phyloP scores from a whole-genome alignment of 768 basidiomycete species.

The Calocybe indica region DNA sequence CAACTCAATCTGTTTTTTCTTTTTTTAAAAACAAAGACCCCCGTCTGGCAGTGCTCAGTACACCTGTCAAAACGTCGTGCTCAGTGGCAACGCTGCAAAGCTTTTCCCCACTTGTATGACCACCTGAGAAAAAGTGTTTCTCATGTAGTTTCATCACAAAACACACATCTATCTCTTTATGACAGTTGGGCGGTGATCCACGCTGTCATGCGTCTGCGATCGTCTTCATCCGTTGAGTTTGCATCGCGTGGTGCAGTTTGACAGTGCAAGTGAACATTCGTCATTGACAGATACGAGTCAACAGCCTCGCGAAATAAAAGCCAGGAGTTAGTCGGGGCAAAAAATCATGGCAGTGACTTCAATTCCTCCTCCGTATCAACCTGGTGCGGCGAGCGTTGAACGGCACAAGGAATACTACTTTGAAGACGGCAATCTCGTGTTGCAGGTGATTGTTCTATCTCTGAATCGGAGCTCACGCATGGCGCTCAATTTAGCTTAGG shows the following conservation, averaged over 20 bases:
- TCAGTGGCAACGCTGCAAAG: slow-evolving; percentile 36
- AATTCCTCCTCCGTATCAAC: slow-evolving; percentile 2
- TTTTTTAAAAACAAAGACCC: no score
- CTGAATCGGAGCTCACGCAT: not conserved
- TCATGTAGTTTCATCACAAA: no score
- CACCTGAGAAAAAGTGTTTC: slow-evolving; percentile 11
- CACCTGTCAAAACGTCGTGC: slow-evolving; percentile 48
- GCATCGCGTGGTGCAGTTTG: no score
- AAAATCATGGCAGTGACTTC: not conserved
- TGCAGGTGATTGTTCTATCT: slow-evolving; percentile 9
- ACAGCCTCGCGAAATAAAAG: no score
- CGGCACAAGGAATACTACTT: slow-evolving; percentile 15
- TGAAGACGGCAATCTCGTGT: slow-evolving; percentile 20
- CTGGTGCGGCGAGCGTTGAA: not conserved
- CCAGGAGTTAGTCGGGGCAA: no score
- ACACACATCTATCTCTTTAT: no score
- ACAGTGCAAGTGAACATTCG: no score
- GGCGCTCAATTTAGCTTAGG: slow-evolving; percentile 4
- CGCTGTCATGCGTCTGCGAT: no score
- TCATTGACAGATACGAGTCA: no score
- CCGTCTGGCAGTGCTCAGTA: slow-evolving; percentile 38
- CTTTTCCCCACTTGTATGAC: slow-evolving; percentile 35
- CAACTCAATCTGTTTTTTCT: slow-evolving; percentile 1
- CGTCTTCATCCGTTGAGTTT: no score
- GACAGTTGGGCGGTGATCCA: no score